phyloP scores from a whole-genome alignment of 1,139 yeast species.

The Magnusiomyces magnusii region DNA sequence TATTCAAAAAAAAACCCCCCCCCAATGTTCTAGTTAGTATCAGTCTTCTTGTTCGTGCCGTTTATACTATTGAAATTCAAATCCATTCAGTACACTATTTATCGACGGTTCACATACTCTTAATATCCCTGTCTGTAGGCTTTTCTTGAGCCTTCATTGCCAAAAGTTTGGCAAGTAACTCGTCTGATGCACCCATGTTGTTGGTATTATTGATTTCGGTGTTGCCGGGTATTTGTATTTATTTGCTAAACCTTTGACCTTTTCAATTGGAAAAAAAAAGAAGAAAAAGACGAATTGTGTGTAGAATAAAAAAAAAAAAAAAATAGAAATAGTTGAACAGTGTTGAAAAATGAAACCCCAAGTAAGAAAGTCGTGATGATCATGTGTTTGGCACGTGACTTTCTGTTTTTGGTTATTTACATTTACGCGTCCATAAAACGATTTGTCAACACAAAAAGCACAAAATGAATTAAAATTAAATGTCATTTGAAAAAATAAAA shows the following conservation, averaged over 20 bases:
- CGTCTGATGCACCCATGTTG: conserved; percentile 13
- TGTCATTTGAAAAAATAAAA: no score
- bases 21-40: not conserved
- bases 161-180: conserved; percentile 13
- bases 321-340: not conserved
- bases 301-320: not conserved
- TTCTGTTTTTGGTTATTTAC: no score
- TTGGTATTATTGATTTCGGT: not conserved
- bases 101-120: conserved; percentile 5
- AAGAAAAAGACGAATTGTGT: not conserved
- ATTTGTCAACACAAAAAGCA: no score
- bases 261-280: not conserved
- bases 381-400: no score
- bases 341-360: not conserved
- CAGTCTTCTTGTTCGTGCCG: not conserved
- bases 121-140: conserved; percentile 9
- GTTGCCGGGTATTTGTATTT: no score
- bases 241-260: no score
- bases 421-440: no score
- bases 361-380: not conserved
- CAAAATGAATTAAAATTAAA: no score
- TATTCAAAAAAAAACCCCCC: not conserved
- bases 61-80: no score
- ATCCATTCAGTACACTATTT: no score
- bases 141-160: conserved; percentile 4